Conservation (phyloP, 1,284 basidiomycete species). For the Microbotryum lychnidis-dioicae region DNA sequence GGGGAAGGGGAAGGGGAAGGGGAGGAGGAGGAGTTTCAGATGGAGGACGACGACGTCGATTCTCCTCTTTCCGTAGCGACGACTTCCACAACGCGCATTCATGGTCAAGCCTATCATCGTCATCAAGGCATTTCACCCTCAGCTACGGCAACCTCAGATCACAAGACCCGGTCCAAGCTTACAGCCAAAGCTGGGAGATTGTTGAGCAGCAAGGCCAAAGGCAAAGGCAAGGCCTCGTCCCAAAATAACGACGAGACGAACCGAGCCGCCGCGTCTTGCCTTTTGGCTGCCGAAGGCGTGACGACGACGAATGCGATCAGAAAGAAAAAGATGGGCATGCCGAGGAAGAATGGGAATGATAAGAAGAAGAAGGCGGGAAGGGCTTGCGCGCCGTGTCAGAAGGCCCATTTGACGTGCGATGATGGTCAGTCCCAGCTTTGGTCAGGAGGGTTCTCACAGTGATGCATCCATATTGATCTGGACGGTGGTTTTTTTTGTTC, state of each 20-base stretch:
- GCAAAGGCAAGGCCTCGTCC: too few species aligned
- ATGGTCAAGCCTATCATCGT: too few species aligned
- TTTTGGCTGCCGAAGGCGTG: background rate
- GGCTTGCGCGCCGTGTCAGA: slow-evolving; percentile 89
- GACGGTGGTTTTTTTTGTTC: background rate
- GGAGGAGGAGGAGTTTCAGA: background rate
- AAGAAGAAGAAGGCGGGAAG: slow-evolving; percentile 87
- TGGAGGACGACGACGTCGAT: too few species aligned
- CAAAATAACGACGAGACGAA: too few species aligned
- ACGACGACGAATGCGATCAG: slow-evolving; percentile 9
- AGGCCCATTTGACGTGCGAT: slow-evolving; percentile 91
- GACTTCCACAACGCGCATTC: too few species aligned
- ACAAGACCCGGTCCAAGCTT: too few species aligned
- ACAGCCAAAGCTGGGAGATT: too few species aligned
- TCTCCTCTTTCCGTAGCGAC: too few species aligned
- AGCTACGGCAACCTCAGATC: too few species aligned
- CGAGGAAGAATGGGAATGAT: slow-evolving; percentile 28
- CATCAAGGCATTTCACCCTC: too few species aligned
- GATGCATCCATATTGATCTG: background rate
- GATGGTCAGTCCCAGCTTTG: slow-evolving; percentile 57
- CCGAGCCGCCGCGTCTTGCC: background rate
- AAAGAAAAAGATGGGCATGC: background rate
- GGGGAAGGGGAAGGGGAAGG: background rate
- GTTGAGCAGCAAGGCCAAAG: too few species aligned
- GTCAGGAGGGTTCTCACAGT: slow-evolving; percentile 35